Percentiles rank a stretch among this genome's conserved stretches.
phyloP scores from a whole-genome alignment of 2,329 filamentous ascomycete genomes.

The Alternaria tenuissima region DNA sequence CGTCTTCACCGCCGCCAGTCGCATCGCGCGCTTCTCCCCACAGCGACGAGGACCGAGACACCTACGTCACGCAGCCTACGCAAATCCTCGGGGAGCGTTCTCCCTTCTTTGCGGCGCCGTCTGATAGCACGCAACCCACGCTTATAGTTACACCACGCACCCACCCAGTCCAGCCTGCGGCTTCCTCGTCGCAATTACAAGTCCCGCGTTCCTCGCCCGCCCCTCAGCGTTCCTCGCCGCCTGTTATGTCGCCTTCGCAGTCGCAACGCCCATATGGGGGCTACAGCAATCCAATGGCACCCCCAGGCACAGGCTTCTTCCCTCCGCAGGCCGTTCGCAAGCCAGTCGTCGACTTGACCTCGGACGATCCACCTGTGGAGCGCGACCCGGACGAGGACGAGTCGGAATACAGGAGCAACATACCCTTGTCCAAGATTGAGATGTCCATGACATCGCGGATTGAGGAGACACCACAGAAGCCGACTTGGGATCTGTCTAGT shows the following conservation, averaged over 20 bases:
- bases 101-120: constrained; percentile 34
- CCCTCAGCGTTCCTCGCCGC: constrained; percentile 49
- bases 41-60: constrained; percentile 59
- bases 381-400: constrained; percentile 54
- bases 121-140: constrained; percentile 65
- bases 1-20: constrained; percentile 41
- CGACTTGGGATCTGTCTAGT: constrained; percentile 35
- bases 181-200: constrained; percentile 65
- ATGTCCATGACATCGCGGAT: constrained; percentile 35
- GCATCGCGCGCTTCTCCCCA: constrained; percentile 38
- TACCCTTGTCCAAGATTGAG: constrained; percentile 67
- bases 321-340: constrained; percentile 54
- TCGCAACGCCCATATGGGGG: constrained; percentile 76
- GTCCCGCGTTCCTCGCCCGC: constrained; percentile 90
- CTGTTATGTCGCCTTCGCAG: constrained; percentile 53
- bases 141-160: constrained; percentile 61
- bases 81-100: constrained; percentile 39
- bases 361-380: constrained; percentile 61
- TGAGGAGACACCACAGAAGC: constrained; percentile 48
- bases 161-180: constrained; percentile 34
- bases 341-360: constrained; percentile 50
- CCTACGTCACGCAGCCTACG: constrained; percentile 56
- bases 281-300: constrained; percentile 72
- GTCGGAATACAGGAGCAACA: constrained; percentile 60
- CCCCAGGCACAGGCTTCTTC: constrained; percentile 74